Evolutionary conservation across 2,329 filamentous ascomycete species (phyloP), one percentile per base, ranked within the genome.

Genomic region (Colletotrichum viniferum): DNA sequence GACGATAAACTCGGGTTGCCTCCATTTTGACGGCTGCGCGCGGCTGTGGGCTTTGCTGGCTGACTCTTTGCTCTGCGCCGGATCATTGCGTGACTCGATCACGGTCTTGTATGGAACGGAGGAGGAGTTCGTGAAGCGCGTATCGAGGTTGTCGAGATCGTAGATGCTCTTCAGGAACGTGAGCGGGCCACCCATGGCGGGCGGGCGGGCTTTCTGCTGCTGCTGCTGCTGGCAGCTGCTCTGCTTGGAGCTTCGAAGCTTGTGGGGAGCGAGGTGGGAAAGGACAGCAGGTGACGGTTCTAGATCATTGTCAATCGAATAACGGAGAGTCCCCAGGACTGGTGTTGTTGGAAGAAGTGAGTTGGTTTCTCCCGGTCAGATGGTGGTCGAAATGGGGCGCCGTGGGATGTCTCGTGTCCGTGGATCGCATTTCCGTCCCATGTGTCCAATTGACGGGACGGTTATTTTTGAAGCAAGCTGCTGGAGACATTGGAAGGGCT

Each of bases 1-100:
- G 69, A 96, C 79, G 82, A 92, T 94, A 86, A 97, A 98, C 85
- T 99, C 97, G 4, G 90, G 89, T 0, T 96, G 97, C 28, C 89
- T 91, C 96, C 96, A 99, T 92, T 91, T 94, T 58, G 96, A 90
- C 43, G 92, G 91, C 76, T 90, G 88, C 71, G 84, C 89, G 81
- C 83, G 82, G 56, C 81, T 82, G 76, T 83, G 84, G 62, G 82
- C 86, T 83, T 87, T 87, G 78, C 86, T 84, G 71, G 84, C 83
- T 78, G 83, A 81, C 75, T 84, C 83, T 77, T 83, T 83, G 83
- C 83, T 85, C 79, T 80, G 79, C 69, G 79, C 82, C 60, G 78
- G 82, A 74, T 81, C 82, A 43, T 21, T 77, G 56, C 89, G 87
- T 76, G 88, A 84, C 80, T 92, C 89, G 75, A 90, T 84, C 72